Base-by-base conservation (phyloP, 345 rosid genomes). In the Gynandropsis gynandra region DNA sequence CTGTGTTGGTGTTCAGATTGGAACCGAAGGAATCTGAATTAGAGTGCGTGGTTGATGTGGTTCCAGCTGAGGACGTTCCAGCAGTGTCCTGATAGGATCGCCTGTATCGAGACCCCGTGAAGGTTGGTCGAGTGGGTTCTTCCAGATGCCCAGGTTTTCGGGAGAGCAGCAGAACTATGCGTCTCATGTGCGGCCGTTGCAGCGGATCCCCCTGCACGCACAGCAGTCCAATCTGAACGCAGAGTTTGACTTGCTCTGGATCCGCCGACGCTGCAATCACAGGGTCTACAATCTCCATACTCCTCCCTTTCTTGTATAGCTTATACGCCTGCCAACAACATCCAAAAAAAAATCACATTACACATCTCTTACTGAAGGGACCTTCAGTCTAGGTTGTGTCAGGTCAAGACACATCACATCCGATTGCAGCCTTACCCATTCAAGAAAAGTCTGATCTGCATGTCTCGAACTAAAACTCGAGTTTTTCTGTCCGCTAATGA, bases 181-280 rank as follows among this genome's bases (percentile, higher is more conserved):
- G 79, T 17, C 69, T 45, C 94, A 93, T 85, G 0, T 19, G 7
- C 0, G 99, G 99, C 43, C 99, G 78, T 18, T 58, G 10, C 8
- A 71, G 70, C 0, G 95, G 95, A 42, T 93, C 95, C 2, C 87
- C 78, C 64, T 88, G 99, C 0, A 79, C 75, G 74, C 99, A 93
- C 19, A 93, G 73, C 21, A 93, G 66, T 11, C 89, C 97, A 4
- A 93, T 68, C 38, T 83, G 95, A 43, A 93, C 74, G 52, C 95
- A 85, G 63, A 63, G 71, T 15, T 64, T 78, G 15, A 85, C 80
- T 66, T 81, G 83, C 5, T 80, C 92, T 0, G 68, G 42, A 1
- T 20, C 53, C 21, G 77, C 92, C 0, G 95, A 76, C 11, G 78
- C 52, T 13, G 68, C 80, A 47, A 93, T 56, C 7, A 49, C 55